These are phyloP conservation scores for Cryptococcus sp. DNA, from an alignment of 1,284 basidiomycete genomes.

Conservation along the genomic window DNA sequence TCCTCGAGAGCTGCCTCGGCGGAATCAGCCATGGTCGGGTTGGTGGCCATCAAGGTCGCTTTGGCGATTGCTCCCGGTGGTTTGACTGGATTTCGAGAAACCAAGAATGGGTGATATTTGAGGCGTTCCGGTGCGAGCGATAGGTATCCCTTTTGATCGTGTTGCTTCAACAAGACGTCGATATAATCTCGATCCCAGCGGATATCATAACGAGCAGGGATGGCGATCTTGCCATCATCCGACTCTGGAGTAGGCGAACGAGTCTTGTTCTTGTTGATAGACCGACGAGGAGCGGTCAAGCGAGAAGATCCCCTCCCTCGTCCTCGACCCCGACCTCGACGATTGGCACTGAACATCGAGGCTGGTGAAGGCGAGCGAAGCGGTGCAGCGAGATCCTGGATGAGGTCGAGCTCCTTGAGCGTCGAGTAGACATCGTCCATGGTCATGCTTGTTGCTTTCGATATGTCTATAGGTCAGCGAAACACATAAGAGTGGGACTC, in stretches of 20 bases:
- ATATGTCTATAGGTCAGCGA: conserved; percentile 61
- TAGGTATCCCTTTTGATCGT: conserved; percentile 76
- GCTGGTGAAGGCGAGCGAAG: conserved; percentile 16
- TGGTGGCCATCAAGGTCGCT: conserved; percentile 14
- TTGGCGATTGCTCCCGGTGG: conserved; percentile 12
- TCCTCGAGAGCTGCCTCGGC: neutral
- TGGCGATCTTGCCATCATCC: conserved; percentile 44
- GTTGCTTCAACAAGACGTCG: conserved; percentile 59
- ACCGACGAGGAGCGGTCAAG: conserved; percentile 1
- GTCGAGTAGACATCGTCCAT: conserved; percentile 78
- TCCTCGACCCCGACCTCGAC: conserved; percentile 12
- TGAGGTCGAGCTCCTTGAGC: conserved; percentile 72
- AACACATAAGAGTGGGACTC: conserved; percentile 21
- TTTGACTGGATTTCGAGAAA: conserved; percentile 42
- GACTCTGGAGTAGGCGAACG: conserved; percentile 6
- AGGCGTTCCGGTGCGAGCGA: conserved; percentile 76
- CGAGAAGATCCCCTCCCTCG: conserved; percentile 10
- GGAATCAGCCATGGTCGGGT: neutral
- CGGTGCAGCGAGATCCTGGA: conserved; percentile 50
- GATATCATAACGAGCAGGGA: conserved; percentile 69
- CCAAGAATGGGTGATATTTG: conserved; percentile 90
- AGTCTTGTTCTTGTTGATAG: conserved; percentile 5
- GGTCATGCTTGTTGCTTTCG: conserved; percentile 81
- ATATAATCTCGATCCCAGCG: conserved; percentile 73
- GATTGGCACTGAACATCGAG: conserved; percentile 7